Base-by-base conservation (phyloP, 2,329 filamentous ascomycete genomes). In the Colletotrichum horii region DNA sequence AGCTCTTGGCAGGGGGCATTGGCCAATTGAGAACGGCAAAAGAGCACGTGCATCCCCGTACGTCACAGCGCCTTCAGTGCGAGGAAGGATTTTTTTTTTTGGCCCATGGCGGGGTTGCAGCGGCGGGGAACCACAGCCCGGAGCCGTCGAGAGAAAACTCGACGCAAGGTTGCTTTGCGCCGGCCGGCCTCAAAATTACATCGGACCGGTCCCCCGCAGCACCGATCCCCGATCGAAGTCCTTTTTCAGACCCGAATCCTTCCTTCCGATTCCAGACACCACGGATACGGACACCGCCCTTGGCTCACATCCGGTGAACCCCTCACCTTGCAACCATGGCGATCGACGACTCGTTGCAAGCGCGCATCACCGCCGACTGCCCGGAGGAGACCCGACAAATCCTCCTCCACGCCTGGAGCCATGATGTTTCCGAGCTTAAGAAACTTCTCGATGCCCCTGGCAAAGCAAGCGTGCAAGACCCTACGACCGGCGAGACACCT, bases 401-500 rank as follows among this genome's bases (percentile, higher is more conserved):
- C 75, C 86, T 92, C 71, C 85, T 86, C 70, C 87, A 88, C 70
- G 89, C 90, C 72, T 92, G 90, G 90, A 84, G 84, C 71, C 90
- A 91, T 80, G 89, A 98, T 83, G 85, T 93, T 76, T 83, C 89
- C 43, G 89, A 90, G 66, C 90, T 98, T 56, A 93, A 93, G 82
- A 89, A 90, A 71, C 90, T 98, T 9, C 90, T 97, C 77, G 88
- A 90, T 80, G 89, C 85, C 5, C 91, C 89, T 65, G 93, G 87
- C 71, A 87, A 86, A 86, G 86, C 95, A 87, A 96, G 94, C 83
- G 92, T 94, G 6, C 95, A 96, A 84, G 96, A 98, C 81, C 91
- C 94, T 8, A 92, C 93, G 76, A 98, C 96, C 1, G 95, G 95
- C 76, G 95, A 94, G 84, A 96, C 96, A 11, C 96, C 96, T 12